A percentile compares a stretch with the other conserved stretches of the same genome.
Evolutionary conservation across 1,284 basidiomycete genomes (phyloP).

Genomic region (Ceratobasidium theobromae): DNA sequence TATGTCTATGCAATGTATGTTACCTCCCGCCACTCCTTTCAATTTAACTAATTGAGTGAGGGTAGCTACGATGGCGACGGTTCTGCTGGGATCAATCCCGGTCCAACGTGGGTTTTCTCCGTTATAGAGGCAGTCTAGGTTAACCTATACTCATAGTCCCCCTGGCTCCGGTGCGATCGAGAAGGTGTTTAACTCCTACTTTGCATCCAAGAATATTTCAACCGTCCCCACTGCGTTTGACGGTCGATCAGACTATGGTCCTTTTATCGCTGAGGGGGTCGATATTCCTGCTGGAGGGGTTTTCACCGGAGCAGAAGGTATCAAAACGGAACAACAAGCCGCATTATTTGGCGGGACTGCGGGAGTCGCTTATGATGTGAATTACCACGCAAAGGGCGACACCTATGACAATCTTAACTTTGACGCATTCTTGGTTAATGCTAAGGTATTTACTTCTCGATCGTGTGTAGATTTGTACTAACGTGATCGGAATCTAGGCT

Average conservation of each 20-base stretch:
- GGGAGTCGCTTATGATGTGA: conserved; percentile 13
- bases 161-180: conserved; percentile 27
- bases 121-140: background rate
- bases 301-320: conserved; percentile 29
- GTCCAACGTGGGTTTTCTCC: background rate
- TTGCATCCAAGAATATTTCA: conserved; percentile 18
- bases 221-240: conserved; percentile 16
- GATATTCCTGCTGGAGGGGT: conserved; percentile 26
- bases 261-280: conserved; percentile 26
- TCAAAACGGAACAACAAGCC: conserved; percentile 21
- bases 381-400: conserved; percentile 31
- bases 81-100: conserved; percentile 24
- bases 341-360: conserved; percentile 19
- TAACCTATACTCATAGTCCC: background rate
- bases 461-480: background rate
- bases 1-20: conserved; percentile 21
- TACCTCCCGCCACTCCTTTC: background rate
- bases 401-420: conserved; percentile 27
- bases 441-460: background rate
- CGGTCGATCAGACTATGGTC: conserved; percentile 28
- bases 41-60: background rate
- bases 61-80: conserved; percentile 19
- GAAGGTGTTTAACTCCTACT: conserved; percentile 27
- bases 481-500: background rate
- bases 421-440: conserved; percentile 14